Evolutionary conservation across 139 green algal species (phyloP).

Genomic region (Chlorella vulgaris): DNA sequence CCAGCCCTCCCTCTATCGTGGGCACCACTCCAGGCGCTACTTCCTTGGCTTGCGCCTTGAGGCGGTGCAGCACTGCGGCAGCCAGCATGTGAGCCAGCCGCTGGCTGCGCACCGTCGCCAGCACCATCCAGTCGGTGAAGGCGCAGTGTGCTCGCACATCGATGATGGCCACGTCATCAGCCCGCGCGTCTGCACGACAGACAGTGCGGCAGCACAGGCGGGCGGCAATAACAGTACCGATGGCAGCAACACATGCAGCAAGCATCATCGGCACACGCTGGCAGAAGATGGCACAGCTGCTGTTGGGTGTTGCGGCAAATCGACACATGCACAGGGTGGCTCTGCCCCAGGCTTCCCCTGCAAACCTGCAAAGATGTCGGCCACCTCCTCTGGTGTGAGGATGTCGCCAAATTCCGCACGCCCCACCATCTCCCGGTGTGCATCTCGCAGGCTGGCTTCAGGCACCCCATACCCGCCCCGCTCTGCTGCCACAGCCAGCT

Average conservation of each 20-base stretch:
- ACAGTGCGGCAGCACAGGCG: too few relatives aligned
- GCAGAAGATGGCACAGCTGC: too few relatives aligned
- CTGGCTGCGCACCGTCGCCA: slow-evolving; percentile 38
- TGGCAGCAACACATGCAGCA: too few relatives aligned
- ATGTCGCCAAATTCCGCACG: neutral
- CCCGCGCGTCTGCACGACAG: slow-evolving; percentile 28
- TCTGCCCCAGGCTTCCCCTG: neutral
- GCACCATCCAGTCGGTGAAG: slow-evolving; percentile 51
- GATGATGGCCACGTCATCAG: slow-evolving; percentile 38
- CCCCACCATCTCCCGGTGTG: slow-evolving; percentile 9
- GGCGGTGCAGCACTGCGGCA: slow-evolving; percentile 33
- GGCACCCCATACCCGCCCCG: slow-evolving; percentile 4
- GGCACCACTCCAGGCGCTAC: slow-evolving; percentile 44
- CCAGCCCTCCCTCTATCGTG: slow-evolving; percentile 34
- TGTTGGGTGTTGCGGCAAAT: neutral
- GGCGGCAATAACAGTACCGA: too few relatives aligned
- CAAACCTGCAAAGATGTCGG: slow-evolving; percentile 19
- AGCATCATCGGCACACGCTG: neutral
- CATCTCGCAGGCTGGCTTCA: neutral
- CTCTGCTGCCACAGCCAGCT: neutral
- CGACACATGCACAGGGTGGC: neutral
- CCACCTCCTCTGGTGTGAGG: slow-evolving; percentile 17
- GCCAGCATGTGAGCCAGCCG: slow-evolving; percentile 33
- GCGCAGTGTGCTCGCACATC: slow-evolving; percentile 39
- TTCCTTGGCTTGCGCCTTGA: slow-evolving; percentile 43